Base-by-base conservation (phyloP, 1,284 basidiomycete genomes). In the Grifola frondosa region DNA sequence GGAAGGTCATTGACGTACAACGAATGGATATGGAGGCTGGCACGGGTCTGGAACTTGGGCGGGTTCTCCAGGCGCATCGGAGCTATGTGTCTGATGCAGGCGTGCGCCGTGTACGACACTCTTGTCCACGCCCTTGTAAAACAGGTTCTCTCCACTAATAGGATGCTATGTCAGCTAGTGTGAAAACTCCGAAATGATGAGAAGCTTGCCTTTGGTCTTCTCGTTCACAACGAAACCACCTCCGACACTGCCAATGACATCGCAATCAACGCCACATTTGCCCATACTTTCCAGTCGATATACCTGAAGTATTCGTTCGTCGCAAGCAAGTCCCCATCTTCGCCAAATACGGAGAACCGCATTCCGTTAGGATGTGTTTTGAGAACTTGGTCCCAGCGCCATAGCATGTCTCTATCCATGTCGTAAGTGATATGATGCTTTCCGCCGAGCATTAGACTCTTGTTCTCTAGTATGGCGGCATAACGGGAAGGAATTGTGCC, bases 111-210 rank as follows among this genome's bases (percentile, higher is more conserved):
- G 84, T 5, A 95, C 94, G 10, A 75, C 74, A 37, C 73, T 70
- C 62, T 93, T 90, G 60, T 93, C 81, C n/a, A 95, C 88, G n/a
- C 91, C 84, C 63, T 93, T 93, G 75, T 97, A 97, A 64, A 92
- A 97, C 52, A 97, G 64, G 63, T 98, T 97, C 68, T 98, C 95
- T 92, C 86, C 55, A 89, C 84, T 89, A 65, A 34, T 6, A n/a
- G n/a, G n/a, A n/a, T n/a, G 22, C 17, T 37, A 5, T 26, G 23
- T 31, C 32, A 48, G 12, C 28, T n/a, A n/a, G n/a, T n/a, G n/a
- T n/a, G n/a, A n/a, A n/a, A 32, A 9, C 17, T 31, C n/a, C 10
- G 5, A 22, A 26, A 19, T 6, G 28, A 30, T n/a, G n/a, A 25
- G 21, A 8, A 24, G 17, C 33, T 30, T 37, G 80, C 87, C 82